Conservation (phyloP, 2,329 filamentous ascomycete genomes). For the Colletotrichum spinosum region DNA sequence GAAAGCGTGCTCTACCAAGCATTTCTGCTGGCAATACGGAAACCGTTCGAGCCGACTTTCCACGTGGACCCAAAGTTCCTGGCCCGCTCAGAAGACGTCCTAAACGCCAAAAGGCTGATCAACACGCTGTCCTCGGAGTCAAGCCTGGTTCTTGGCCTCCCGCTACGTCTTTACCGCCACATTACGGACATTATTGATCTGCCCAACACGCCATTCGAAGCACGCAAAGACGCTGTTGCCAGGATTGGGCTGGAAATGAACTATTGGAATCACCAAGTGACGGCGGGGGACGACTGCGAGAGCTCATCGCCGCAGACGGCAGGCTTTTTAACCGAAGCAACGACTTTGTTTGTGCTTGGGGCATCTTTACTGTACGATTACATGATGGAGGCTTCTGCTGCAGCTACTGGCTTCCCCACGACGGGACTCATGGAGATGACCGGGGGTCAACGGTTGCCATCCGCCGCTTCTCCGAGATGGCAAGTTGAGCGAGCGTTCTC, state of each 20-base stretch:
- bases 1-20: slow-evolving; percentile 11
- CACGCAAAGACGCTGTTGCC: neutral
- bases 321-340: neutral
- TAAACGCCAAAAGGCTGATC: neutral
- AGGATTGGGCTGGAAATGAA: neutral
- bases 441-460: too few relatives aligned
- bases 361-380: slow-evolving; percentile 7
- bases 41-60: neutral
- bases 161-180: slow-evolving; percentile 2
- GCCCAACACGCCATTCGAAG: neutral
- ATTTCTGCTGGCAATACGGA: neutral
- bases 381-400: neutral
- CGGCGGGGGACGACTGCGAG: too few relatives aligned
- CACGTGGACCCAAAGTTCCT: neutral
- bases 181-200: neutral
- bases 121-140: neutral
- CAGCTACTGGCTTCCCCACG: neutral
- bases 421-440: neutral
- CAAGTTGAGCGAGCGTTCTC: slow-evolving; percentile 2
- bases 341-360: neutral
- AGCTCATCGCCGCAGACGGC: rapidly evolving
- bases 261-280: rapidly evolving
- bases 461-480: neutral
- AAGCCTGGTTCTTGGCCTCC: neutral
- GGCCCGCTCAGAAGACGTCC: neutral